Conservation (phyloP, 148 eudicot species). For the Rheum nobile region DNA sequence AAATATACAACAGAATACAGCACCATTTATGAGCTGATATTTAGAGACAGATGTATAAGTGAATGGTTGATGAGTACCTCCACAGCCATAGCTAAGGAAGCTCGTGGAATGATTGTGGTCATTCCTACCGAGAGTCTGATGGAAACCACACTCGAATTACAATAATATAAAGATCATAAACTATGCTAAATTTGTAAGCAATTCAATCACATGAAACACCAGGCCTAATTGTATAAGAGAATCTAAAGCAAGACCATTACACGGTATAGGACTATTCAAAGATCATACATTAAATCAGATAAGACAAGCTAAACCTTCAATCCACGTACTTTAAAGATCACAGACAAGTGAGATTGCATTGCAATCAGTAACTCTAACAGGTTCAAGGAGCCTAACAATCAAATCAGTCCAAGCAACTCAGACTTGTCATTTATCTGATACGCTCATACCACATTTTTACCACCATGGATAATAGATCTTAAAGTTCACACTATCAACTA, state of each 20-base stretch:
- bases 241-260: too few species aligned
- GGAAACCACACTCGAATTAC: slow-evolving; percentile 7
- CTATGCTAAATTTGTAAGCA: neutral
- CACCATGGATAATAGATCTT: neutral
- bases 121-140: slow-evolving; percentile 38
- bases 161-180: neutral
- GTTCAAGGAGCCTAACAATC: neutral
- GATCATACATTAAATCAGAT: too few species aligned
- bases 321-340: neutral
- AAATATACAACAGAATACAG: neutral
- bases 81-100: slow-evolving; percentile 53
- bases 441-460: too few species aligned
- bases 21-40: neutral
- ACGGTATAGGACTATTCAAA: too few species aligned
- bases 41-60: slow-evolving; percentile 4
- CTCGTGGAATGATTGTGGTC: slow-evolving; percentile 33
- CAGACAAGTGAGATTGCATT: neutral
- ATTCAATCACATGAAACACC: neutral
- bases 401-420: too few species aligned
- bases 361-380: neutral
- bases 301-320: neutral
- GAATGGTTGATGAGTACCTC: slow-evolving; percentile 37
- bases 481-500: neutral
- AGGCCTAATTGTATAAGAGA: neutral
- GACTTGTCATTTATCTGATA: too few species aligned